Evolutionary conservation across 306 rosid species (phyloP).

Genomic region (Quercus gilva): DNA sequence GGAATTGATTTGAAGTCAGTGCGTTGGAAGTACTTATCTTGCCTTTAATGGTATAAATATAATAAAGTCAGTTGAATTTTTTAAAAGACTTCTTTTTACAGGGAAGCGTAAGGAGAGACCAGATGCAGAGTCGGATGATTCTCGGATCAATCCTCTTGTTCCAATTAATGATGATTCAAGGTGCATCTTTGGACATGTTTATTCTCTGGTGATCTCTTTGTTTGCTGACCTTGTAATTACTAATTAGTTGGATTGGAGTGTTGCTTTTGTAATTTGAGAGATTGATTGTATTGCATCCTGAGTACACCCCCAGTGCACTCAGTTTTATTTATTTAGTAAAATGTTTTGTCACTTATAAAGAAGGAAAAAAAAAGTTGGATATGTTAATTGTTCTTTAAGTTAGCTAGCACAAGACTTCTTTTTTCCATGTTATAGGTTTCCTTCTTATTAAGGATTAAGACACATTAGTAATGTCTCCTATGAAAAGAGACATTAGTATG

Average conservation of each 20-base stretch:
- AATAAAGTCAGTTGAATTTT: neutral
- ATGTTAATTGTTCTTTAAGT: neutral
- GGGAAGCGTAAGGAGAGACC: slow-evolving; percentile 82
- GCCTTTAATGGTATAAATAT: neutral
- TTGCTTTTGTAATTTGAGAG: no score
- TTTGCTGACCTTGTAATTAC: neutral
- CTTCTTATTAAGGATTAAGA: neutral
- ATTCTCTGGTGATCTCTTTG: neutral
- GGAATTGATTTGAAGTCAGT: neutral
- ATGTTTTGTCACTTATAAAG: neutral
- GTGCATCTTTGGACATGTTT: slow-evolving; percentile 35
- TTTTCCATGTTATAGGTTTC: neutral
- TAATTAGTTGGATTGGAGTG: no score
- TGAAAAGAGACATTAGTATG: neutral
- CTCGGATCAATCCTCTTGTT: slow-evolving; percentile 53
- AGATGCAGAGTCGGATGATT: slow-evolving; percentile 40
- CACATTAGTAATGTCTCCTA: neutral
- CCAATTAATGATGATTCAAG: slow-evolving; percentile 76
- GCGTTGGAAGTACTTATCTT: neutral
- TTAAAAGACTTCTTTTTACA: slow-evolving; percentile 24
- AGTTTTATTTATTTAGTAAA: neutral
- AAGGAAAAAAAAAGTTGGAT: no score
- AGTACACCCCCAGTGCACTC: no score
- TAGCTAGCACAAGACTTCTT: neutral
- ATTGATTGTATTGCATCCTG: no score